These are phyloP conservation scores for Podospora comata DNA, from an alignment of 495 filamentous ascomycete species.

Conservation along the genomic window DNA sequence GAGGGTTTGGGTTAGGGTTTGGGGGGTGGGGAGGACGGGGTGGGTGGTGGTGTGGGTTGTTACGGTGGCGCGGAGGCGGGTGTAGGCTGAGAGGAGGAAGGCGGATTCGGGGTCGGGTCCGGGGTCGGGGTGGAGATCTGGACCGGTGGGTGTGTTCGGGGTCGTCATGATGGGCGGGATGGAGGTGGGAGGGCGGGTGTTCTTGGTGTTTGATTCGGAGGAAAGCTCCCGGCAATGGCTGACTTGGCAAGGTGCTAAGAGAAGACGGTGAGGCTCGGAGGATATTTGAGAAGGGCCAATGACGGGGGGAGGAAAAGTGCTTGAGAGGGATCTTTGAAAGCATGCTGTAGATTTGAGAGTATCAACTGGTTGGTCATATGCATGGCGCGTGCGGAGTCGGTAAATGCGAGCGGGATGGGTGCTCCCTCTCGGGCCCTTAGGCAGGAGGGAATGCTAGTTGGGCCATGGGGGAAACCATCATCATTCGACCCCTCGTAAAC, in stretches of 20 bases:
- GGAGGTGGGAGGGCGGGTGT: neutral
- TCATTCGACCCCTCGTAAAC: neutral
- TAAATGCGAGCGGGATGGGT: neutral
- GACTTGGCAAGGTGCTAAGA: neutral
- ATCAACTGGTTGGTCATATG: neutral
- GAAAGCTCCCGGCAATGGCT: neutral
- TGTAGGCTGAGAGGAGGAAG: slow-evolving; percentile 22
- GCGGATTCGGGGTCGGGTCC: slow-evolving; percentile 11
- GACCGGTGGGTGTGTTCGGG: neutral
- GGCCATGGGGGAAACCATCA: neutral
- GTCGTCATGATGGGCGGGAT: neutral
- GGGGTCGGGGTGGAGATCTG: neutral
- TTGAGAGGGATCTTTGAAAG: neutral
- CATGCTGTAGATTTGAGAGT: neutral
- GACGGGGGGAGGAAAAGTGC: neutral
- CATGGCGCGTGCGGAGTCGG: neutral
- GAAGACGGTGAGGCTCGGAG: neutral
- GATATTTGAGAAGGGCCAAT: neutral
- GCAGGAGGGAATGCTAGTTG: neutral
- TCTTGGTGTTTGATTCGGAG: neutral
- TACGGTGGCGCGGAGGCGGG: slow-evolving; percentile 18
- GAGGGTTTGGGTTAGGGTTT: slow-evolving; percentile 23
- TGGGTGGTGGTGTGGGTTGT: neutral
- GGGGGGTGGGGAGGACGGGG: slow-evolving; percentile 14
- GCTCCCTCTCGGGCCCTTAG: neutral